Percentiles rank a stretch among this genome's conserved stretches.
Evolutionary conservation across 2,329 filamentous ascomycete genomes (phyloP).

Genomic region (Hymenoscyphus occultus): DNA sequence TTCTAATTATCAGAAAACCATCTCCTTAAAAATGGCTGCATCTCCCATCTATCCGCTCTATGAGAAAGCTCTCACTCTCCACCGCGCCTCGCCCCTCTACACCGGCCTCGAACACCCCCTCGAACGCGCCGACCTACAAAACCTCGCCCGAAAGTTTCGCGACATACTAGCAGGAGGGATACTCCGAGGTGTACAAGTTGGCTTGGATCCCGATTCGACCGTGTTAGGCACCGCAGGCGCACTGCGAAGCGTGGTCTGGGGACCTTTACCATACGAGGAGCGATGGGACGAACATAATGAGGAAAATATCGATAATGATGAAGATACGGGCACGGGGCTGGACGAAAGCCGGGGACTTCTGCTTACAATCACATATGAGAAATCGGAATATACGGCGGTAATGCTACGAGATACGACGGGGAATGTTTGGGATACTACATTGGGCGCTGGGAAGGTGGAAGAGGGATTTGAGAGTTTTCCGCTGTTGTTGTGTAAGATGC

Average conservation of each 20-base stretch:
- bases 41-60: conserved; percentile 41
- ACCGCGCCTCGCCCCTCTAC: conserved; percentile 46
- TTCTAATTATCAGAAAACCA: not conserved
- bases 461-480: conserved; percentile 42
- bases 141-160: conserved; percentile 41
- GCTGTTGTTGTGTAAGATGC: conserved; percentile 46
- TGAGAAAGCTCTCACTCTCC: conserved; percentile 43
- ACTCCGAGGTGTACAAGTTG: conserved; percentile 45
- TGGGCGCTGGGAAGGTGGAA: conserved; percentile 14
- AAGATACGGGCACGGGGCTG: conserved; percentile 22
- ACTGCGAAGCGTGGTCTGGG: conserved; percentile 43
- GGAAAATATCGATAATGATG: conserved; percentile 13
- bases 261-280: conserved; percentile 41
- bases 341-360: conserved; percentile 27
- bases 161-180: conserved; percentile 45
- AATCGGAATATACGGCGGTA: conserved; percentile 31
- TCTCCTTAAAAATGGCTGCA: not conserved
- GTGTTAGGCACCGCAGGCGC: conserved; percentile 39
- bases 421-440: conserved; percentile 17
- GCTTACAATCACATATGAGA: conserved; percentile 33
- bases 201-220: conserved; percentile 38
- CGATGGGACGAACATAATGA: conserved; percentile 31
- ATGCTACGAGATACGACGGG: conserved; percentile 23
- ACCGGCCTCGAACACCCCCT: conserved; percentile 37
- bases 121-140: conserved; percentile 34